Base-by-base conservation (phyloP, 306 rosid genomes). In the Casuarina cunninghamiana region DNA sequence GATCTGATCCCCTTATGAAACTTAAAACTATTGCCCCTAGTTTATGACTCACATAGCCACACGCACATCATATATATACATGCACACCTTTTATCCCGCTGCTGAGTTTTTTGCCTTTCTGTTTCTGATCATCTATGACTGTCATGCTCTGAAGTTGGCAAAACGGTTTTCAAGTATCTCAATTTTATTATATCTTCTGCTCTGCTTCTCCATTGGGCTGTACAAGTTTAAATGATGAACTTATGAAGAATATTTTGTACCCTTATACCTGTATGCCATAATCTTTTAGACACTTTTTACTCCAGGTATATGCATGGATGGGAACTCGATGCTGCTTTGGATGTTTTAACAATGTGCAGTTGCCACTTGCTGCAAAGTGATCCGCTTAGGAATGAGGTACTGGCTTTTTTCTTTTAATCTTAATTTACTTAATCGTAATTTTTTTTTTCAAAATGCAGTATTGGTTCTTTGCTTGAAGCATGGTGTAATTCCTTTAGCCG, bases 261-360 rank as follows among this genome's bases (percentile, higher is more conserved):
- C 55, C 74, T 51, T 79, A 17, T 79, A 17, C 81, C 57, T 68
- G 32, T 65, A 38, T 16, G 72, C 50, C 41, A 75, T 65, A 54
- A 57, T 46, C n/a, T 66, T 72, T 61, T 72, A 82, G 37, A 54
- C 66, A 78, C 42, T 48, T 73, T 80, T 80, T 55, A 60, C 82
- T 50, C 65, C 85, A 94, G 98, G 88, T 90, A 88, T 82, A 80
- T 92, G 91, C 91, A 89, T 82, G 71, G 89, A 69, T 94, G 98
- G 98, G 97, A 94, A 69, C 87, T 94, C 78, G 90, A 88, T 83
- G 95, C 97, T 84, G 97, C 98, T 75, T 84, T 94, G 87, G 97
- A 94, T 78, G 98, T 90, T 83, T 96, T 94, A 70, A 94, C 97
- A 57, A 92, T 94, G 98, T 94, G 98, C 88, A 82, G 91, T 85